Evolutionary conservation across 2,329 filamentous ascomycete genomes (phyloP).

Genomic region (Aspergillus brunneoviolaceus): DNA sequence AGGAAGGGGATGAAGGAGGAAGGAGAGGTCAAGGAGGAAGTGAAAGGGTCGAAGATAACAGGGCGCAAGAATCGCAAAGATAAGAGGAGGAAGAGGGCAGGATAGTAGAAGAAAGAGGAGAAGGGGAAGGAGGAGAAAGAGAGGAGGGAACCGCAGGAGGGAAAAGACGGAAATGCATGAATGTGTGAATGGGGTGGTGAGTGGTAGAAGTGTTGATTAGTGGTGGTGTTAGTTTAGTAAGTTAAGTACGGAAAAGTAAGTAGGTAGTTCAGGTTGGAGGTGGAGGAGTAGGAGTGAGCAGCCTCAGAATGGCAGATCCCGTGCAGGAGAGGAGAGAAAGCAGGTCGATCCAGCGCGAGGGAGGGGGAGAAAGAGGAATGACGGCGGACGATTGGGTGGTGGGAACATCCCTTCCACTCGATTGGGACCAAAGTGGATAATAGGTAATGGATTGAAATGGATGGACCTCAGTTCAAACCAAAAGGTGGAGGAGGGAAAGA

Average conservation of each 20-base stretch:
- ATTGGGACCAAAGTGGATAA: not conserved
- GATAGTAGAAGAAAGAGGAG: not conserved
- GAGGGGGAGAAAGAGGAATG: no score
- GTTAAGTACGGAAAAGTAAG: no score
- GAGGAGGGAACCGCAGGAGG: no score
- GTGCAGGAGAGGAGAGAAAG: not conserved
- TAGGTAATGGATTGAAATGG: not conserved
- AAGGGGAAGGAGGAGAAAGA: no score
- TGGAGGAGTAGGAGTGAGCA: no score
- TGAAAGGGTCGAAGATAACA: not conserved
- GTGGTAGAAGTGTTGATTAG: not conserved
- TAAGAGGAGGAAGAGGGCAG: not conserved
- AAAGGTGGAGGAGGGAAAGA: not conserved
- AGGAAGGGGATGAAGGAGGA: not conserved
- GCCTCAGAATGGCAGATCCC: no score
- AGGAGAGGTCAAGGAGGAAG: not conserved
- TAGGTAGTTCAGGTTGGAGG: not conserved
- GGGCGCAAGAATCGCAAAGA: not conserved
- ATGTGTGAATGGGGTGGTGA: not conserved
- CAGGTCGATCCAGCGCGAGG: not conserved
- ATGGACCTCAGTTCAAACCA: no score
- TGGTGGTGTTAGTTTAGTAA: no score
- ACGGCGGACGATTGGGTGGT: not conserved
- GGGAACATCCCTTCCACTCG: not conserved
- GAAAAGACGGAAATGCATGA: not conserved